phyloP scores from a whole-genome alignment of 2,329 filamentous ascomycete genomes.

The Monilinia polystroma region DNA sequence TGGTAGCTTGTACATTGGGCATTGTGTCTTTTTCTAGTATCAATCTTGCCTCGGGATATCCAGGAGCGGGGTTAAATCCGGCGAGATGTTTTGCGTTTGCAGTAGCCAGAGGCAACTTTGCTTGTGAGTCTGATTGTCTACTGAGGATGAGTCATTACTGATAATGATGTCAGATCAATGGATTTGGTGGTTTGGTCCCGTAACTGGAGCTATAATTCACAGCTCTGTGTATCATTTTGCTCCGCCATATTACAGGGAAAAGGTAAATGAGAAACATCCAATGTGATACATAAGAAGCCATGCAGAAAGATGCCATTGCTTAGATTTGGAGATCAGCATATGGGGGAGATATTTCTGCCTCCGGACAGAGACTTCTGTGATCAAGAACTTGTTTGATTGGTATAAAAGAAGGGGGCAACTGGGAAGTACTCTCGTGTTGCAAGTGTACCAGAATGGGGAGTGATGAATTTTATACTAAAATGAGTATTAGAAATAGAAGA shows the following conservation, averaged over 20 bases:
- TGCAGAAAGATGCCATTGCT: not conserved
- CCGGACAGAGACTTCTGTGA: not conserved
- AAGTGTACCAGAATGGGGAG: not conserved
- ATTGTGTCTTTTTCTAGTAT: slow-evolving; percentile 43
- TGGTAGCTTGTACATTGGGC: slow-evolving; percentile 47
- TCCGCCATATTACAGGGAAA: slow-evolving; percentile 37
- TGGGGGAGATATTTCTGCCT: too few species aligned
- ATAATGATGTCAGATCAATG: slow-evolving; percentile 39
- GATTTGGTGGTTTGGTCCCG: slow-evolving; percentile 44
- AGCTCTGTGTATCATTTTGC: slow-evolving; percentile 38
- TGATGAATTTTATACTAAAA: not conserved
- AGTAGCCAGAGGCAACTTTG: slow-evolving; percentile 40
- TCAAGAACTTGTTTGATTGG: not conserved
- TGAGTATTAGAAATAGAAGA: not conserved
- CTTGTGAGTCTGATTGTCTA: slow-evolving; percentile 14
- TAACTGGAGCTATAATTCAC: slow-evolving; percentile 38
- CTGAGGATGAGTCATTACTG: not conserved
- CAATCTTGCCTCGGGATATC: slow-evolving; percentile 42
- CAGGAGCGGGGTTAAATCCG: slow-evolving; percentile 44
- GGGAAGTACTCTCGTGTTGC: not conserved
- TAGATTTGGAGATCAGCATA: not conserved
- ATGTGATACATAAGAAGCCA: not conserved
- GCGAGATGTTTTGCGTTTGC: slow-evolving; percentile 47
- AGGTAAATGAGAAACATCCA: not conserved
- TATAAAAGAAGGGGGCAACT: not conserved